Percentiles rank a stretch among this genome's conserved stretches.
These are phyloP conservation scores for Senna tora DNA, from an alignment of 306 rosid genomes.

Conservation along the genomic window DNA sequence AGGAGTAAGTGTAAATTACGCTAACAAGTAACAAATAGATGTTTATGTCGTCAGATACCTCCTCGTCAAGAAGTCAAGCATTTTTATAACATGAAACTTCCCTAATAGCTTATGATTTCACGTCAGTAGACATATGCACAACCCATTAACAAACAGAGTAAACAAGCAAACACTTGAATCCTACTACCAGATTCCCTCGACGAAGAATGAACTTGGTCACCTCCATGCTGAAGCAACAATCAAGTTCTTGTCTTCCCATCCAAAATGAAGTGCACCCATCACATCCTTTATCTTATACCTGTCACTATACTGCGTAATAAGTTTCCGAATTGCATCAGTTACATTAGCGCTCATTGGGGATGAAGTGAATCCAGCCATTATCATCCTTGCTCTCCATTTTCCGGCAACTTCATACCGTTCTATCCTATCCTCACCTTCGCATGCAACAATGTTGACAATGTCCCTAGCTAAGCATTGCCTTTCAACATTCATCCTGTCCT, in stretches of 20 bases:
- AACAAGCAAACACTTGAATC: constrained; percentile 30
- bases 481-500: constrained; percentile 92
- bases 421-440: constrained; percentile 92
- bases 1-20: background rate
- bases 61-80: constrained; percentile 14
- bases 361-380: constrained; percentile 86
- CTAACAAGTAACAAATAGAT: constrained; percentile 10
- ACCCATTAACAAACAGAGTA: constrained; percentile 37
- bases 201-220: constrained; percentile 40
- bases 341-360: constrained; percentile 58
- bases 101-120: constrained; percentile 39
- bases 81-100: constrained; percentile 26
- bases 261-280: constrained; percentile 81
- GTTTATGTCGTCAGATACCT: background rate
- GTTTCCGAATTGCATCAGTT: constrained; percentile 52
- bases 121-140: constrained; percentile 39
- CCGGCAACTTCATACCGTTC: constrained; percentile 96
- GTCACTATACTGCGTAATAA: constrained; percentile 63
- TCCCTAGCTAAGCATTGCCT: constrained; percentile 94
- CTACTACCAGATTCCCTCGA: background rate
- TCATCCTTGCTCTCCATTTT: constrained; percentile 98
- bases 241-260: constrained; percentile 93
- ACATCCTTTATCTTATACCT: constrained; percentile 78
- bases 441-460: constrained; percentile 85
- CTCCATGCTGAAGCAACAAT: constrained; percentile 95